Evolutionary conservation across 441 rosid species (phyloP).

Genomic region (Brassica balearica): DNA sequence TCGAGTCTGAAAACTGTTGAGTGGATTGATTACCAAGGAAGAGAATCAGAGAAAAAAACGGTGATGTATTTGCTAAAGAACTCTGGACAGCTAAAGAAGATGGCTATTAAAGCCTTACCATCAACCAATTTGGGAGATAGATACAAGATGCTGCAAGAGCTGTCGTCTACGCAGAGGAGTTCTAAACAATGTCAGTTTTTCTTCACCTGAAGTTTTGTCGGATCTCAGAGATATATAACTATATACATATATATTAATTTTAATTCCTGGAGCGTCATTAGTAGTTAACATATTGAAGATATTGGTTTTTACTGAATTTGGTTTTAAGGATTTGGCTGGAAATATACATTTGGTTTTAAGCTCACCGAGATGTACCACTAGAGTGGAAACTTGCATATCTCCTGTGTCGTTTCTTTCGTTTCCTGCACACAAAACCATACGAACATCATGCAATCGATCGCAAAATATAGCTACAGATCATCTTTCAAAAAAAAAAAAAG

Average conservation of each 20-base stretch:
- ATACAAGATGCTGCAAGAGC: constrained; percentile 5
- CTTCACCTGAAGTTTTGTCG: neutral
- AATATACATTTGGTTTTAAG: too few species aligned
- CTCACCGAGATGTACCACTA: too few species aligned
- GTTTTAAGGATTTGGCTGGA: too few species aligned
- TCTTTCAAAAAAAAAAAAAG: too few species aligned
- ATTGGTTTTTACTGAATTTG: too few species aligned
- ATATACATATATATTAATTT: neutral
- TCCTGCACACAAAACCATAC: too few species aligned
- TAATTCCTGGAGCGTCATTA: neutral
- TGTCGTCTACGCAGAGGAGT: constrained; percentile 1
- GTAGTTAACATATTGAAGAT: neutral
- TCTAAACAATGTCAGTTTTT: neutral
- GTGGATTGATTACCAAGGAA: constrained; percentile 11
- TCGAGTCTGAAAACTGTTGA: neutral
- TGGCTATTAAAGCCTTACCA: neutral
- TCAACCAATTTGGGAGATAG: neutral
- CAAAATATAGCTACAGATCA: too few species aligned
- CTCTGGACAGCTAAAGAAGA: constrained; percentile 8
- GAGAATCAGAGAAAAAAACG: constrained; percentile 2
- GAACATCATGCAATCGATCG: too few species aligned
- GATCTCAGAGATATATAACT: neutral
- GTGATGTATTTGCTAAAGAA: neutral
- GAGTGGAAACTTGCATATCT: too few species aligned
- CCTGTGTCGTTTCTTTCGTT: too few species aligned